Evolutionary conservation across 306 rosid genomes (phyloP), one percentile per base, ranked within the genome.

Genomic region (Calophaca sinica): DNA sequence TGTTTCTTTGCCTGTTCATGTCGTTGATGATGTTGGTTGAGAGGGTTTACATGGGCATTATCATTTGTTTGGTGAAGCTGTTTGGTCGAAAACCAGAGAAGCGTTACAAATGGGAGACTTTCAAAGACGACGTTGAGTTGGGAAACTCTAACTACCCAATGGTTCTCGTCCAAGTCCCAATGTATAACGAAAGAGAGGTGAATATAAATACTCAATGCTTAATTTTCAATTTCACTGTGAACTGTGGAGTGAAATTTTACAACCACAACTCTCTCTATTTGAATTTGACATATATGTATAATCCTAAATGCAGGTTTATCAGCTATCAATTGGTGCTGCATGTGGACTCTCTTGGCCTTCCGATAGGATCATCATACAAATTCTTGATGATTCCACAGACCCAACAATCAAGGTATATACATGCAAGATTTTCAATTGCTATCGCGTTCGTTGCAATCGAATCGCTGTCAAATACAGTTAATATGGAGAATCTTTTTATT

Each of bases 311-410:
- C 79, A 93, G 98, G 98, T 93, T 68, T 93, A 86, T 83, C 97
- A 91, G 53, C 79, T 89, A 13, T 91, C 98, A 9, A 93, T 93
- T 5, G 89, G 97, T 81, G 96, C 98, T 14, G 90, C 88, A 8
- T 91, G 98, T 76, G 92, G 93, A 55, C 93, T 93, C 28, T 86
- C 92, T 9, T 93, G 98, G 98, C 98, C 98, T 9, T 79, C 98
- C 2, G 93, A 93, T 65, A 85, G 98, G 41, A 78, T 93, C 79
- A 86, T 89, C 62, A 74, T 93, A 11, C 98, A 93, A 91, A 84
- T 93, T 9, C 90, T 93, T 26, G 98, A 93, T 15, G 98, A 93
- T 72, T 93, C 98, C 58, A 93, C 98, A 0, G 91, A 91, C 70
- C 87, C 90, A 45, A 61, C 85, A 32, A 85, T 91, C 75, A 91